Percentiles rank a stretch among this genome's conserved stretches.
Evolutionary conservation across 2,329 filamentous ascomycete species (phyloP).

Genomic region (Intubia oerlemansii): DNA sequence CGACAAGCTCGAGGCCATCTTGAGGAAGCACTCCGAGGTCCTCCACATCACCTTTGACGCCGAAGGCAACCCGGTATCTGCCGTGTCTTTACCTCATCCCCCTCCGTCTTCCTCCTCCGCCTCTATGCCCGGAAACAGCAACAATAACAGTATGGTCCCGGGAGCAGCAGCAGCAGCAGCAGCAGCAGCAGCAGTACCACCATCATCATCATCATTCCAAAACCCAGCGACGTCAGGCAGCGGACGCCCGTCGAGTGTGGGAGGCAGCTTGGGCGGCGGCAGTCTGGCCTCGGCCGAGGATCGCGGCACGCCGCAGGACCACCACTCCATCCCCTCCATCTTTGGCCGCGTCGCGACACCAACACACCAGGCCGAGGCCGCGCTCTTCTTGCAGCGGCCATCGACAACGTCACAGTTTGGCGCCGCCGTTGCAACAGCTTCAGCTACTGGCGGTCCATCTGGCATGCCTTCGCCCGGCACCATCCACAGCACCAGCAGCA

Average conservation of each 20-base stretch:
- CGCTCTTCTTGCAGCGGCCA: conserved; percentile 40
- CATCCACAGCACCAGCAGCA: no score
- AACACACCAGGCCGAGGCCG: conserved; percentile 34
- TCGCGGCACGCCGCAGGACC: conserved; percentile 31
- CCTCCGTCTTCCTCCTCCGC: no score
- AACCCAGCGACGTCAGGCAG: background rate
- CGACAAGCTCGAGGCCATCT: conserved; percentile 43
- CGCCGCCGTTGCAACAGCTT: no score
- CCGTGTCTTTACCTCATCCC: no score
- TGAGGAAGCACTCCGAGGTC: conserved; percentile 44
- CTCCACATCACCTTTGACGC: conserved; percentile 32
- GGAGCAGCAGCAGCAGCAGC: no score
- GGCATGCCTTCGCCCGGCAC: no score
- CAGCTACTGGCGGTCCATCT: no score
- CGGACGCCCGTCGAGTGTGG: conserved; percentile 13
- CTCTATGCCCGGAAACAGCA: no score
- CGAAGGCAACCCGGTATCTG: conserved; percentile 14
- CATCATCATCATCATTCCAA: background rate
- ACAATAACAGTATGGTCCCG: conserved; percentile 42
- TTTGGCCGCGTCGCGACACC: conserved; percentile 25
- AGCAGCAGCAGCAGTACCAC: conserved; percentile 1
- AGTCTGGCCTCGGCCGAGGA: conserved; percentile 31
- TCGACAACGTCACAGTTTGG: no score
- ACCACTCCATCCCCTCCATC: conserved; percentile 15
- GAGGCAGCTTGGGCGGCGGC: conserved; percentile 22